Evolutionary conservation across 2,329 filamentous ascomycete genomes (phyloP).

Genomic region (Alternaria triticimaculans): DNA sequence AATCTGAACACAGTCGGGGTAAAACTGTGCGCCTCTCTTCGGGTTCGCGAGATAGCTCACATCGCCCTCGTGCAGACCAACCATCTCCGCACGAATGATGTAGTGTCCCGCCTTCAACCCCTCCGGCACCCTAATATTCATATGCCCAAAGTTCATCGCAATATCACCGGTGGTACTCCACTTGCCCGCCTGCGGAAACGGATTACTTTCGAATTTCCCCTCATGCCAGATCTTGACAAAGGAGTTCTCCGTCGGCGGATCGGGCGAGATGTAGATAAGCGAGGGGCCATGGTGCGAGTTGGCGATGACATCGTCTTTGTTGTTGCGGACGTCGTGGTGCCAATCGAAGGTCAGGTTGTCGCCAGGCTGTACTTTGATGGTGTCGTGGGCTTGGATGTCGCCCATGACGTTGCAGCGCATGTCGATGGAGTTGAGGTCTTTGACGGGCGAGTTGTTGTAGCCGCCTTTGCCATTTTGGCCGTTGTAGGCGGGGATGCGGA

Average conservation of each 20-base stretch:
- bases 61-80: slow-evolving; percentile 52
- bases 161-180: slow-evolving; percentile 41
- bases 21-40: slow-evolving; percentile 49
- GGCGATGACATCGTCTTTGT: slow-evolving; percentile 44
- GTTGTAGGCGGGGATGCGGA: slow-evolving; percentile 45
- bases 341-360: slow-evolving; percentile 51
- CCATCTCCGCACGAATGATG: slow-evolving; percentile 53
- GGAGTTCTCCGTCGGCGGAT: slow-evolving; percentile 46
- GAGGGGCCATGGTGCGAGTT: slow-evolving; percentile 41
- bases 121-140: slow-evolving; percentile 43
- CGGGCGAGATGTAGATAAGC: slow-evolving; percentile 51
- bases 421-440: slow-evolving; percentile 49
- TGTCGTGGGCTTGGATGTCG: slow-evolving; percentile 45
- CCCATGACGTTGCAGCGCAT: slow-evolving; percentile 51
- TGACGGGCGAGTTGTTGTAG: slow-evolving; percentile 51
- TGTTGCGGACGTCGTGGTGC: slow-evolving; percentile 48
- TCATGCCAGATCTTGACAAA: slow-evolving; percentile 52
- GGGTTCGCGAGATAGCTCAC: slow-evolving; percentile 36
- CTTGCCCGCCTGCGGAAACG: slow-evolving; percentile 45
- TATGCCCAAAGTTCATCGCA: slow-evolving; percentile 29
- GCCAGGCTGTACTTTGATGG: slow-evolving; percentile 45
- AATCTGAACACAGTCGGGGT: slow-evolving; percentile 53
- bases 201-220: slow-evolving; percentile 42
- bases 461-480: slow-evolving; percentile 43
- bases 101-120: slow-evolving; percentile 50